Conservation (phyloP, 1,139 yeast species). For the Saccharomyces uvarum region DNA sequence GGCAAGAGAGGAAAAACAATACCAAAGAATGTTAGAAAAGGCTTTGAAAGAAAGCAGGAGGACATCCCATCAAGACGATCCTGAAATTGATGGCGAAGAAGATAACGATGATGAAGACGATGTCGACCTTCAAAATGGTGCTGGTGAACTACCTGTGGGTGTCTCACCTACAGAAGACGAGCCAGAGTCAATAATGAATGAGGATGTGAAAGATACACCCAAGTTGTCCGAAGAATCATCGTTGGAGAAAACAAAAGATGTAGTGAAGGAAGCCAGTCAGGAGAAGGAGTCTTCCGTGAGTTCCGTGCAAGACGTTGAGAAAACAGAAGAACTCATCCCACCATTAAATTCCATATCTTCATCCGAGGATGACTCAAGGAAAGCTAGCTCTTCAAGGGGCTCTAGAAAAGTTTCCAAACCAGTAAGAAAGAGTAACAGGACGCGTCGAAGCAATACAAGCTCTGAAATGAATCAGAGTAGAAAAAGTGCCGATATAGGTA, state of each 20-base stretch:
- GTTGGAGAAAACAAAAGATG: slow-evolving; percentile 2
- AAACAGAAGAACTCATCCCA: not conserved
- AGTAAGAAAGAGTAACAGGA: slow-evolving; percentile 9
- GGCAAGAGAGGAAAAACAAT: slow-evolving; percentile 36
- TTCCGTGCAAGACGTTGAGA: not conserved
- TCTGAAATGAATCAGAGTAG: slow-evolving; percentile 9
- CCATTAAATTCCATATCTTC: slow-evolving; percentile 8
- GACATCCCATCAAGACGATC: slow-evolving; percentile 23
- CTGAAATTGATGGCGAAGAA: slow-evolving; percentile 13
- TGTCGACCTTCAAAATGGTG: not conserved
- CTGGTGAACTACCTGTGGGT: not conserved
- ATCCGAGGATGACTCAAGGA: slow-evolving; percentile 11
- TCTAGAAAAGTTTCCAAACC: slow-evolving; percentile 10
- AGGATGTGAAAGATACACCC: not conserved
- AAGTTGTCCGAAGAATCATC: not conserved
- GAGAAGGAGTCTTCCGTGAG: not conserved
- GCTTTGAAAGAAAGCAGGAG: slow-evolving; percentile 34
- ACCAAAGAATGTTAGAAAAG: slow-evolving; percentile 34
- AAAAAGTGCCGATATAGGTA: slow-evolving; percentile 28
- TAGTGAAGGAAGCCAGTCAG: not conserved
- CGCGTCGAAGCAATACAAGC: slow-evolving; percentile 18
- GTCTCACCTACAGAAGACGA: not conserved
- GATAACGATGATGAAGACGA: not conserved
- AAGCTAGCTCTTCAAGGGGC: slow-evolving; percentile 7
- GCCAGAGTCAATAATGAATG: not conserved